These are phyloP conservation scores for Venturia carpophila DNA, from an alignment of 2,329 filamentous ascomycete species.

Conservation along the genomic window DNA sequence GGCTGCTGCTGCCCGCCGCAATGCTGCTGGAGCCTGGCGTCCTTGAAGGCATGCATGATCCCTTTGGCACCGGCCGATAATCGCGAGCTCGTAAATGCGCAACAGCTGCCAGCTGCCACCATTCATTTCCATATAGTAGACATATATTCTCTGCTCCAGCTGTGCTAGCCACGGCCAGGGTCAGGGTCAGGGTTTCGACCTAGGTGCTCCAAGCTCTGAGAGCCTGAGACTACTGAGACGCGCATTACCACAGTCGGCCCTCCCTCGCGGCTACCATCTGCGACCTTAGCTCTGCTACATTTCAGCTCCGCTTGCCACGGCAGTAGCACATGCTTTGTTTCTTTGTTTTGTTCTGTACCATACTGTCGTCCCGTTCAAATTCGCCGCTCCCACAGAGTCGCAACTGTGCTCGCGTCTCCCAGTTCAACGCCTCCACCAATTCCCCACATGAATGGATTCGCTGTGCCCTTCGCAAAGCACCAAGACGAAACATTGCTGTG, in stretches of 20 bases:
- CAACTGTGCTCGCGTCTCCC: not conserved
- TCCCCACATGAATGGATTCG: conserved; percentile 1
- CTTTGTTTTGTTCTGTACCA: not conserved
- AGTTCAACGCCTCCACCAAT: not conserved
- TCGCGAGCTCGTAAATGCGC: conserved; percentile 1
- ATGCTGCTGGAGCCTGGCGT: not conserved
- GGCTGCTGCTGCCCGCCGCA: not conserved
- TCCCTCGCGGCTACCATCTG: conserved; percentile 2
- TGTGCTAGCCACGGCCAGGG: not conserved
- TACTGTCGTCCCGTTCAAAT: not conserved
- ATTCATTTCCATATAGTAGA: conserved; percentile 1
- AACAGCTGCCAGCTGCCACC: conserved; percentile 9
- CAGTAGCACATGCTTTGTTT: not conserved
- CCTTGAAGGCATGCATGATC: not conserved
- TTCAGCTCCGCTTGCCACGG: not conserved
- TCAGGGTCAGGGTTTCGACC: not conserved
- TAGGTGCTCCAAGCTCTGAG: not conserved
- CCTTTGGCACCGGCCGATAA: not conserved
- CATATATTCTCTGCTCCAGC: conserved; percentile 3
- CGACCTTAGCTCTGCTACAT: conserved; percentile 1
- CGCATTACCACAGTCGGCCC: conserved; percentile 1
- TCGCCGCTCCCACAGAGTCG: not conserved
- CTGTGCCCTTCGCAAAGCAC: not conserved
- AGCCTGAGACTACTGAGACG: not conserved
- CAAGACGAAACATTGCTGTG: not conserved